A percentile compares a stretch with the other conserved stretches of the same genome.
Conservation (phyloP, 306 rosid species). For the Dryas drummondii region DNA sequence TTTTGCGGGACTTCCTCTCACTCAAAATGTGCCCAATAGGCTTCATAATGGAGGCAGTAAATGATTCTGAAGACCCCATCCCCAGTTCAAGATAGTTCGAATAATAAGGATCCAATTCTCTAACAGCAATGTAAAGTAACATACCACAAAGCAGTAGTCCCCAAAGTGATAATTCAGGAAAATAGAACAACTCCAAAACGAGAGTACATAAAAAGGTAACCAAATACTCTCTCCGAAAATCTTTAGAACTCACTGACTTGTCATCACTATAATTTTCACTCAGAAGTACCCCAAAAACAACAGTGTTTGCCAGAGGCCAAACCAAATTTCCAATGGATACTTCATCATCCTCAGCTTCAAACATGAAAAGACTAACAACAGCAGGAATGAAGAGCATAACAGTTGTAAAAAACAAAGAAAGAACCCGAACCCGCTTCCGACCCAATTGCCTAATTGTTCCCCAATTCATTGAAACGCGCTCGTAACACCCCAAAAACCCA, state of each 20-base stretch:
- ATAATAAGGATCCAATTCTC: conserved; percentile 67
- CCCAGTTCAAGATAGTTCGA: conserved; percentile 43
- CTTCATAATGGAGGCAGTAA: conserved; percentile 54
- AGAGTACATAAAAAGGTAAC: conserved; percentile 70
- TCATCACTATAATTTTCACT: conserved; percentile 59
- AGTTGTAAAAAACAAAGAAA: conserved; percentile 73
- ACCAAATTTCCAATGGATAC: conserved; percentile 48
- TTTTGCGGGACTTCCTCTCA: conserved; percentile 88
- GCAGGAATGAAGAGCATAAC: conserved; percentile 79
- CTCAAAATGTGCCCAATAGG: conserved; percentile 75
- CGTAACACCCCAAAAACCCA: conserved; percentile 71
- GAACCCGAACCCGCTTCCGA: conserved; percentile 52
- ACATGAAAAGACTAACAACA: conserved; percentile 48
- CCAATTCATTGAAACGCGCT: conserved; percentile 55
- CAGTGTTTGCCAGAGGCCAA: conserved; percentile 86
- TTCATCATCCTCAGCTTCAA: conserved; percentile 43
- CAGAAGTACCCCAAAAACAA: conserved; percentile 78
- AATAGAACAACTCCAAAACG: conserved; percentile 71
- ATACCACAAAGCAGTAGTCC: conserved; percentile 79
- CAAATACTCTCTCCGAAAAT: conserved; percentile 62
- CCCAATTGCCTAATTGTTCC: conserved; percentile 62
- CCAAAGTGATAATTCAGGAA: conserved; percentile 83
- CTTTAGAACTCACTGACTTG: conserved; percentile 46
- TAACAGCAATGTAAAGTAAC: conserved; percentile 65
- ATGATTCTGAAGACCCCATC: conserved; percentile 48